Conservation (phyloP, 2,329 filamentous ascomycete genomes). For the Diaporthe ilicicola region DNA sequence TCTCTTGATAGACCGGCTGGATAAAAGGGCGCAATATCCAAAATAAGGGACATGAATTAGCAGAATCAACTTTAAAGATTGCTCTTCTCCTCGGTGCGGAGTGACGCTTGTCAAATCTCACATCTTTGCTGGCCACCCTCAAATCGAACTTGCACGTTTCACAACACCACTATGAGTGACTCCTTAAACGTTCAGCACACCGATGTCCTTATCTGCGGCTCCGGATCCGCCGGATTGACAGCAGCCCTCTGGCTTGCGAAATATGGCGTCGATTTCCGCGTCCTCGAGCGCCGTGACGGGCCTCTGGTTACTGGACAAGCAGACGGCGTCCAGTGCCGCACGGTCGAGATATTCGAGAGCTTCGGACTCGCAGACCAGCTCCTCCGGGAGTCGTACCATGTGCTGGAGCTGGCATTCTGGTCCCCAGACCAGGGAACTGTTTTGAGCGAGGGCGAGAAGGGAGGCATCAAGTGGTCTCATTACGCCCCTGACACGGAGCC, state of each 20-base stretch:
- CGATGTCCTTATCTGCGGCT: conserved; percentile 69
- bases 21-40: background rate
- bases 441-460: background rate
- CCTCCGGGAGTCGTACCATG: conserved; percentile 65
- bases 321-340: conserved; percentile 69
- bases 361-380: conserved; percentile 64
- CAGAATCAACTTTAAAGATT: no score
- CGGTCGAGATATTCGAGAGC: conserved; percentile 69
- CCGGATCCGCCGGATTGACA: conserved; percentile 69
- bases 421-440: conserved; percentile 40
- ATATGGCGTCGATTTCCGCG: conserved; percentile 62
- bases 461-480: conserved; percentile 54
- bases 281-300: conserved; percentile 65
- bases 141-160: background rate
- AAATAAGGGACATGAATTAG: no score
- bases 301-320: conserved; percentile 68
- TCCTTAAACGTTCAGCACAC: conserved; percentile 1
- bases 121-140: background rate
- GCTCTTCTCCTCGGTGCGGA: background rate
- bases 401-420: conserved; percentile 68
- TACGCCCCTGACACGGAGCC: conserved; percentile 62
- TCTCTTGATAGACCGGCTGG: background rate
- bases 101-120: background rate
- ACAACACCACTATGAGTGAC: background rate
- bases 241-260: conserved; percentile 69